phyloP scores from a whole-genome alignment of 2,329 filamentous ascomycete genomes.

The Stachybotrys chartarum region DNA sequence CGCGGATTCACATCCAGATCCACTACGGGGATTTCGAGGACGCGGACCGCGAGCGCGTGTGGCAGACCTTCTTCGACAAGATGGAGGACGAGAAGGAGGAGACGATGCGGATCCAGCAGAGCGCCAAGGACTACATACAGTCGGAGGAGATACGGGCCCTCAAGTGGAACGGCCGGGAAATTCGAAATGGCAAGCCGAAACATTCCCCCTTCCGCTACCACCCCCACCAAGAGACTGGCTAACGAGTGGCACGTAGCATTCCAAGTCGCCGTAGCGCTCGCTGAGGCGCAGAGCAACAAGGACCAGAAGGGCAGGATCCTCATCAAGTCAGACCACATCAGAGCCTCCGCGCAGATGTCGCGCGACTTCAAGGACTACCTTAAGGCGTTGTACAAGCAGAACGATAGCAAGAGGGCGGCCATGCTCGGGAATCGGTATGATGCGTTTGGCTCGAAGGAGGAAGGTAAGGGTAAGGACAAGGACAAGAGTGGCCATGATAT shows the following conservation, averaged over 20 bases:
- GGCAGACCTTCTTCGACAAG: slow-evolving; percentile 10
- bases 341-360: slow-evolving; percentile 13
- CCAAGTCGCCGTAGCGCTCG: slow-evolving; percentile 5
- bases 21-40: slow-evolving; percentile 19
- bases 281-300: slow-evolving; percentile 6
- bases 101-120: slow-evolving; percentile 1
- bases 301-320: slow-evolving; percentile 8
- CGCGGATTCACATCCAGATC: slow-evolving; percentile 18
- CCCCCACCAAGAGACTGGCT: not conserved
- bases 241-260: not conserved
- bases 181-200: not conserved
- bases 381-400: slow-evolving; percentile 2
- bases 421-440: slow-evolving; percentile 3
- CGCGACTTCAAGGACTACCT: slow-evolving; percentile 13
- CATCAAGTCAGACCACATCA: slow-evolving; percentile 13
- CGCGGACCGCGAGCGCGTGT: slow-evolving; percentile 13
- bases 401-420: slow-evolving; percentile 2
- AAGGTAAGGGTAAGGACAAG: not conserved
- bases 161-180: slow-evolving; percentile 3
- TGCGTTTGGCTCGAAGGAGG: not conserved
- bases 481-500: not conserved
- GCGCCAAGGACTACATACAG: slow-evolving; percentile 2
- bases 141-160: slow-evolving; percentile 1
- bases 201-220: not conserved
- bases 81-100: slow-evolving; percentile 2